Evolutionary conservation across 495 filamentous ascomycete genomes (phyloP), one percentile per base, ranked within the genome.

Genomic region (Penicillium silybi): DNA sequence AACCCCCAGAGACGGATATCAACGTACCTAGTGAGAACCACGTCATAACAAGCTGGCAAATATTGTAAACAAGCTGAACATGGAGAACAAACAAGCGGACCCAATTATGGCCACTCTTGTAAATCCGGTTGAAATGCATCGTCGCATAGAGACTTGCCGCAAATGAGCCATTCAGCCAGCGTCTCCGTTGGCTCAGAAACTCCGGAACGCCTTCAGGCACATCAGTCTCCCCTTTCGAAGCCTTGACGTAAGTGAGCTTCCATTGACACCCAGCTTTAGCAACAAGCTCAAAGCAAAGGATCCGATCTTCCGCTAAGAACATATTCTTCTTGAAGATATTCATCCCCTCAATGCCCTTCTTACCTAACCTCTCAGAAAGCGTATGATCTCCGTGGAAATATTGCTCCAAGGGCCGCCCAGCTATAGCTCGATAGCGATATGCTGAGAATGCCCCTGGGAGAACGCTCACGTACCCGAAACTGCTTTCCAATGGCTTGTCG

Each of bases 251-350:
- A 35, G 90, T 90, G 63, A 96, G 70, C 77, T 96, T 92, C 92
- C 92, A 97, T 68, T 96, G 95, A 48, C 88, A 92, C 48, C 92
- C 92, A n/a, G 92, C 90, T 72, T 97, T 97, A 56, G 92, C 92
- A 47, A 97, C 92, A 66, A 97, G 73, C 63, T 97, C 92, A 78
- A 97, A 97, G 77, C 92, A 96, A 29, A 97, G 80, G 74, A 97
- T 97, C 78, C 92, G 91, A 84, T 97, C 92, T 73, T 96, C 92
- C 66, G 92, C 92, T 77, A 97, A 88, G 78, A 96, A 97, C 92
- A 97, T 97, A 80, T 97, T 97, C 81, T 97, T 97, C 79, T 97
- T 97, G 85, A 97, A 96, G 56, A 97, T 97, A 67, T 96, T 96
- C 92, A 97, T 97, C 54, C 91, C 92, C 67, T 97, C 92, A 64